phyloP scores from a whole-genome alignment of 2,329 filamentous ascomycete species.

The Xylariomycetidae sp. region DNA sequence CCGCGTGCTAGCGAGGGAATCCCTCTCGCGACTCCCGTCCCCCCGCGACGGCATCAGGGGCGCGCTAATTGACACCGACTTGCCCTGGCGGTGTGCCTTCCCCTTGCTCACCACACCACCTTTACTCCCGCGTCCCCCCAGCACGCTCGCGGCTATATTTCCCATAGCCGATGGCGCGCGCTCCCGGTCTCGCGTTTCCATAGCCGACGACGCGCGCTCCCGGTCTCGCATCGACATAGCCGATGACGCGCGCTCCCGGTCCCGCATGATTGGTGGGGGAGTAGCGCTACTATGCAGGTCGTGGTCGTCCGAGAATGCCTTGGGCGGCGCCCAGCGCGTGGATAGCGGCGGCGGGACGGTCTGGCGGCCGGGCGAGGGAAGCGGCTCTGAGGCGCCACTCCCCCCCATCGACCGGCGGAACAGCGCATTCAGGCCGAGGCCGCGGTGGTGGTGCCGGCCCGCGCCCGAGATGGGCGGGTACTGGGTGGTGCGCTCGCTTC shows the following conservation, averaged over 20 bases:
- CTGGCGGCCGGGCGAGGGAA: conserved; percentile 13
- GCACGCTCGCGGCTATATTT: too few species aligned
- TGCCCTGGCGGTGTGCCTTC: too few species aligned
- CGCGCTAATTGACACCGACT: too few species aligned
- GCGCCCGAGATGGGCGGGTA: conserved; percentile 47
- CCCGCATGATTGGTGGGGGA: conserved; percentile 50
- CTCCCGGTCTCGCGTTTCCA: conserved; percentile 16
- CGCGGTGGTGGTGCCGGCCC: conserved; percentile 32
- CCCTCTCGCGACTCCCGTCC: too few species aligned
- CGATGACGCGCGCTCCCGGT: conserved; percentile 23
- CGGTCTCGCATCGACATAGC: too few species aligned
- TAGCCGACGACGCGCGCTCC: conserved; percentile 20
- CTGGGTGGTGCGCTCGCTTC: conserved; percentile 21
- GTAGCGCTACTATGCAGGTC: conserved; percentile 36
- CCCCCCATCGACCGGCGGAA: conserved; percentile 49
- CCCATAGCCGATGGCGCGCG: conserved; percentile 13
- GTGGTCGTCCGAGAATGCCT: conserved; percentile 36
- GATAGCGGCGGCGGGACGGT: conserved; percentile 25
- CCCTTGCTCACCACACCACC: too few species aligned
- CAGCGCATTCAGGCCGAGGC: conserved; percentile 40
- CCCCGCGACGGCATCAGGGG: too few species aligned
- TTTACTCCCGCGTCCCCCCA: too few species aligned
- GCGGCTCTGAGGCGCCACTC: conserved; percentile 32
- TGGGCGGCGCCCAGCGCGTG: conserved; percentile 29
- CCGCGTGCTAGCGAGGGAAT: too few species aligned